Percentiles rank a stretch among this genome's conserved stretches.
These are phyloP conservation scores for Coniochaeta prunicola DNA, from an alignment of 2,329 filamentous ascomycete genomes.

Conservation along the genomic window DNA sequence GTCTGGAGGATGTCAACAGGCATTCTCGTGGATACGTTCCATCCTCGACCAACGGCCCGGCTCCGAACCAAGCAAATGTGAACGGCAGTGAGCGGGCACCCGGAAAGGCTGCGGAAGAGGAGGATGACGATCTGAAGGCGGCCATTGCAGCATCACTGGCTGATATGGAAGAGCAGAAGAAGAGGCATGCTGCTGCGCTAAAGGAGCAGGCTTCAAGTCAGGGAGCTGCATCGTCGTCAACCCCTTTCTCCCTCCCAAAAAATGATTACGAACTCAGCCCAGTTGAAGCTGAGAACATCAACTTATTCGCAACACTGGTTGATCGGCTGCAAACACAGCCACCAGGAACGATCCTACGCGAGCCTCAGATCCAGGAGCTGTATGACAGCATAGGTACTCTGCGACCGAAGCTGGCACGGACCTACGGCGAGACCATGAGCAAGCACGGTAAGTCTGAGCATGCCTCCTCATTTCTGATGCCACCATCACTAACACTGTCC, in stretches of 20 bases:
- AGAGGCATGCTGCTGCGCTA: conserved; percentile 74
- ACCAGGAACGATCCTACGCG: conserved; percentile 88
- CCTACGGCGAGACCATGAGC: conserved; percentile 98
- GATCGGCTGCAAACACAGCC: conserved; percentile 93
- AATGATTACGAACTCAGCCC: conserved; percentile 92
- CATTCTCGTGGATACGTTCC: conserved; percentile 64
- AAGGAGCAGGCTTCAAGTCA: conserved; percentile 66
- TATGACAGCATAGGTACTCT: conserved; percentile 96
- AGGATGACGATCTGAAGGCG: conserved; percentile 87
- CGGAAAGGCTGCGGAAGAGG: conserved; percentile 60
- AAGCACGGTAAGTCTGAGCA: conserved; percentile 72
- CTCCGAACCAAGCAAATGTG: conserved; percentile 20
- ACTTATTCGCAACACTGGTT: conserved; percentile 87
- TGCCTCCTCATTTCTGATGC: background rate
- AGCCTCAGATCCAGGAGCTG: conserved; percentile 95
- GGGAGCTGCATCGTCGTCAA: conserved; percentile 36
- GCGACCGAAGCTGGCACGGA: conserved; percentile 86
- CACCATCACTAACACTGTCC: conserved; percentile 22
- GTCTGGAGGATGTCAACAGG: conserved; percentile 81
- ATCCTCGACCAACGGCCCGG: conserved; percentile 33
- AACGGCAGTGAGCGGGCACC: conserved; percentile 25
- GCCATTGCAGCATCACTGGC: conserved; percentile 91
- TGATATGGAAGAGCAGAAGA: conserved; percentile 98
- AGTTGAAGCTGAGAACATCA: conserved; percentile 95
- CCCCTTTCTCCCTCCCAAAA: conserved; percentile 61